Percentiles rank a stretch among this genome's conserved stretches.
These are phyloP conservation scores for Platismatia glauca DNA, from an alignment of 495 filamentous ascomycete species.

Conservation along the genomic window DNA sequence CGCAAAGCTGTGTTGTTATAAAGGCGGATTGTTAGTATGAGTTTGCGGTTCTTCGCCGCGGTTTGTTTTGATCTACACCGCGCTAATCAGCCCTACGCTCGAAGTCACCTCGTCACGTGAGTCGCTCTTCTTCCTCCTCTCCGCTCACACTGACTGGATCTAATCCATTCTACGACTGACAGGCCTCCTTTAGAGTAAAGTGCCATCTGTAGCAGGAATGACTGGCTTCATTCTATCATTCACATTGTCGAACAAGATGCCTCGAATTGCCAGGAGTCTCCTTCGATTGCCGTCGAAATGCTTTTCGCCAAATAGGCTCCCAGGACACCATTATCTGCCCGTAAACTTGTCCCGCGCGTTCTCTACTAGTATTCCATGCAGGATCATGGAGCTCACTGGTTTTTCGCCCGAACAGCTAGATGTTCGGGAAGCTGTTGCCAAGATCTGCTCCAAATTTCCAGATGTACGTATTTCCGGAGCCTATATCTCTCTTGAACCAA, in stretches of 20 bases:
- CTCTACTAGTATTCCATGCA: slow-evolving; percentile 4
- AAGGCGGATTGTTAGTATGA: slow-evolving; percentile 1
- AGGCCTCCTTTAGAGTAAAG: not conserved
- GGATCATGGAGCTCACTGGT: slow-evolving; percentile 61
- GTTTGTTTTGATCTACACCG: slow-evolving; percentile 16
- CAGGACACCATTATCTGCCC: not conserved
- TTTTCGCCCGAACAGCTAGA: slow-evolving; percentile 64
- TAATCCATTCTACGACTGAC: not conserved
- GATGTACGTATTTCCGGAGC: too few relatives aligned
- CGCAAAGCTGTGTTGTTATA: not conserved
- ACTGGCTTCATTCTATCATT: not conserved
- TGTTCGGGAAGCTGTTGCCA: slow-evolving; percentile 59
- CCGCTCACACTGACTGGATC: not conserved
- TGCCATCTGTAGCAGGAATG: not conserved
- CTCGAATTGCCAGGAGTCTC: not conserved
- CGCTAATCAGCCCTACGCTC: slow-evolving; percentile 12
- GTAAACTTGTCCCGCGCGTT: not conserved
- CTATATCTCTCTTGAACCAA: too few relatives aligned
- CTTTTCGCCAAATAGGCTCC: not conserved
- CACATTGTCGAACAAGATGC: not conserved
- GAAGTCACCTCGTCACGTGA: slow-evolving; percentile 14
- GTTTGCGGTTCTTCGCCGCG: slow-evolving; percentile 1
- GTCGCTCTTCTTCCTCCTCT: not conserved
- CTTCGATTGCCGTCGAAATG: not conserved
- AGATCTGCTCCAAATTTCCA: slow-evolving; percentile 58